A percentile compares a stretch with the other conserved stretches of the same genome.
Conservation (phyloP, 2,329 filamentous ascomycete species). For the Aspergillus caelatus region DNA sequence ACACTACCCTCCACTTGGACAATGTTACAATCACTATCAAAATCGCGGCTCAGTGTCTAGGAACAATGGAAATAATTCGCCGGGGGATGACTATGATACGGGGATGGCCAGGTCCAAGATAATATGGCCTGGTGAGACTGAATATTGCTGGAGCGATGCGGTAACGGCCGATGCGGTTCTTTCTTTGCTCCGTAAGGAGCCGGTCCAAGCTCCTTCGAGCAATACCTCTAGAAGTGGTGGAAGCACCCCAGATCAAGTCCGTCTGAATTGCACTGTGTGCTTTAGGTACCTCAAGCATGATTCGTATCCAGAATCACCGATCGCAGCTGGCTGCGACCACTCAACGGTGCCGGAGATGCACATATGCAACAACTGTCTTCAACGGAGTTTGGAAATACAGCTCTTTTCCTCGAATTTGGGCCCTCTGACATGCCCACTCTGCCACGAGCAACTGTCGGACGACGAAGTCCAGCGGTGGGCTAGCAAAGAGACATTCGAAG, state of each 20-base stretch:
- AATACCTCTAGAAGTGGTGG: not conserved
- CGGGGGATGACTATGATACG: not conserved
- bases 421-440: slow-evolving; percentile 19
- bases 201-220: slow-evolving; percentile 6
- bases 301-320: slow-evolving; percentile 15
- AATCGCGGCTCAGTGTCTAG: not conserved
- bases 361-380: slow-evolving; percentile 20
- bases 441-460: slow-evolving; percentile 16
- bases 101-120: not conserved
- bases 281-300: slow-evolving; percentile 12
- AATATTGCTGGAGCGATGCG: slow-evolving; percentile 20
- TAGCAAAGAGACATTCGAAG: slow-evolving; percentile 17
- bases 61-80: not conserved
- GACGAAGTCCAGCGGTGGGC: slow-evolving; percentile 21
- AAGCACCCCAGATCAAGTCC: not conserved
- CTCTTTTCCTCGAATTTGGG: slow-evolving; percentile 11
- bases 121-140: slow-evolving; percentile 1
- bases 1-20: not conserved
- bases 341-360: slow-evolving; percentile 11
- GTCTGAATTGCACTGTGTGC: slow-evolving; percentile 16
- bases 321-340: slow-evolving; percentile 21
- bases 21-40: not conserved
- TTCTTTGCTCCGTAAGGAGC: slow-evolving; percentile 21
- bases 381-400: slow-evolving; percentile 19
- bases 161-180: slow-evolving; percentile 20